Evolutionary conservation across 441 rosid genomes (phyloP), one percentile per base, ranked within the genome.

Genomic region (Sinapis alba): DNA sequence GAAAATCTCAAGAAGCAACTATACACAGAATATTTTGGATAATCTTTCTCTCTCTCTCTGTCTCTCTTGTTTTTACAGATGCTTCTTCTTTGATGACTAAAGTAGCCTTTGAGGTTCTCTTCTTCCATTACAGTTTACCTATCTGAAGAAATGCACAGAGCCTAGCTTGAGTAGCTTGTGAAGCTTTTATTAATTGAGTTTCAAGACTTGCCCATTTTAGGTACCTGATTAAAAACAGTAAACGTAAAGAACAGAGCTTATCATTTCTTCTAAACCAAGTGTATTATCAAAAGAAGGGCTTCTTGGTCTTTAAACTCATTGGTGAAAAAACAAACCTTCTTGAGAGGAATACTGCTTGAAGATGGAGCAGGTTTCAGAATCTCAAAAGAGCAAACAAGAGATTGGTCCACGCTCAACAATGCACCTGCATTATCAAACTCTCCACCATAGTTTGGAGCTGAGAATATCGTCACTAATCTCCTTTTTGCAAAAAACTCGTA

Each of bases 381-480:
- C 88, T 91, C 97, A 61, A 95, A 95, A 9, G 99, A 89, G 82
- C 99, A 95, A 16, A 89, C 88, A 15, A 95, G 86, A 51, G 84
- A 67, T 34, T 88, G 83, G n/a, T 91, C 93, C 10, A 95, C 99
- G 21, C 98, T 93, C 79, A 93, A 65, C 20, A 93, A 73, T 21
- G 98, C 98, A 79, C 97, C 99, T 0, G 91, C 99, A 76, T 95
- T 95, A 82, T 95, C 98, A 80, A 95, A 95, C 83, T 95, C 99
- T 69, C 99, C 99, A 2, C 99, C 99, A 73, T 95, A 95, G 84
- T 95, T 95, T 32, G 99, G 96, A 69, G 99, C 98, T 6, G 99
- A 95, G 83, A 95, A 95, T 76, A 95, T 91, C 0, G 96, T 95
- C 41, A 95, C 99, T 78, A 95, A 80, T 78, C 86, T 85, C 76